Evolutionary conservation across 306 rosid genomes (phyloP).

Genomic region (Vigna angularis): DNA sequence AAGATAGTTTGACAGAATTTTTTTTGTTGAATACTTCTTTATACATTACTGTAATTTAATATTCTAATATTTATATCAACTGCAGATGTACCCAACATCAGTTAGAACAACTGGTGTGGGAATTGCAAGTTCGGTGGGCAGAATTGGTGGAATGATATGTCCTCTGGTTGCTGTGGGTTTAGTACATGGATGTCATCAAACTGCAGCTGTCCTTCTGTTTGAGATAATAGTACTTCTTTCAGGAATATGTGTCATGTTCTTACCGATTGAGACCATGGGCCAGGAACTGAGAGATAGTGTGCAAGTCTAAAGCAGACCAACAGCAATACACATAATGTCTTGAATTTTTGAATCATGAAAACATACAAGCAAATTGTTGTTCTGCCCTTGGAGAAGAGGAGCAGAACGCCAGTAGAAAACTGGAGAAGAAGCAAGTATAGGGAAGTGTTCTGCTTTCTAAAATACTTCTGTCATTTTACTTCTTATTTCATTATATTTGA

Average conservation of each 20-base stretch:
- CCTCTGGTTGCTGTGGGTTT: slow-evolving; percentile 90
- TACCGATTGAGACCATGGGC: slow-evolving; percentile 93
- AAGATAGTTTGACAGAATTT: slow-evolving; percentile 27
- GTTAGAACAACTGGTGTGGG: slow-evolving; percentile 94
- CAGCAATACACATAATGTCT: slow-evolving; percentile 14
- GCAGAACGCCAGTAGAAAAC: neutral
- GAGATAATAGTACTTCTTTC: slow-evolving; percentile 75
- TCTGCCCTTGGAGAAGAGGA: slow-evolving; percentile 1
- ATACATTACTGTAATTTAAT: slow-evolving; percentile 34
- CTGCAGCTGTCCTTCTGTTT: slow-evolving; percentile 73
- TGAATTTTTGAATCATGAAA: slow-evolving; percentile 2
- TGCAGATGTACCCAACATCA: slow-evolving; percentile 91
- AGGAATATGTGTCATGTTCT: slow-evolving; percentile 75
- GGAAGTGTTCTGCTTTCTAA: neutral
- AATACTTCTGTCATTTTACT: neutral
- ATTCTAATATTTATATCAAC: slow-evolving; percentile 44
- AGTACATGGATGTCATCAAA: slow-evolving; percentile 90
- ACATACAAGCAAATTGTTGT: neutral
- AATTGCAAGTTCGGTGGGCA: slow-evolving; percentile 84
- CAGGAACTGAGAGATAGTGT: slow-evolving; percentile 68
- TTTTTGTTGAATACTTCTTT: neutral
- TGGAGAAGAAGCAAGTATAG: slow-evolving; percentile 4
- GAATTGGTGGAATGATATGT: slow-evolving; percentile 93
- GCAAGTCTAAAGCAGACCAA: slow-evolving; percentile 37
- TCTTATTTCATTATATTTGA: slow-evolving; percentile 4